Evolutionary conservation across 805 yeast species (phyloP).

Genomic region (Lipomyces kockii): DNA sequence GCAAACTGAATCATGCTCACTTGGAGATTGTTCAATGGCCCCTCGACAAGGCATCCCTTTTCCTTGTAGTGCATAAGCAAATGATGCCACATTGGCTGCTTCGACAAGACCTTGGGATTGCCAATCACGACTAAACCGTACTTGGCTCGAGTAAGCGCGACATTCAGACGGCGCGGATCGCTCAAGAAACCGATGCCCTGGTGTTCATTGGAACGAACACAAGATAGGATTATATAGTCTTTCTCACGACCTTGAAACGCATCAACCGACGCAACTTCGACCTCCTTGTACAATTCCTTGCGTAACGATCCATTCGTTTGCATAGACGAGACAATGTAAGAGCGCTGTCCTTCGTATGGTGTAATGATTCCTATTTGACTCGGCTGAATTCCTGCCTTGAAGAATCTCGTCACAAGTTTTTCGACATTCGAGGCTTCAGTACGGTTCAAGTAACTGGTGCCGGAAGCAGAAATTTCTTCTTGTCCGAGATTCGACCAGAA

Average conservation of each 20-base stretch:
- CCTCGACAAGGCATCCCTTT: slow-evolving; percentile 87
- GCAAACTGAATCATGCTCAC: slow-evolving; percentile 61
- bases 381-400: slow-evolving; percentile 77
- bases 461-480: slow-evolving; percentile 83
- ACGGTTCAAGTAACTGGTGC: slow-evolving; percentile 80
- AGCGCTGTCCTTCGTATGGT: slow-evolving; percentile 93
- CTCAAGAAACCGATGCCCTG: slow-evolving; percentile 80
- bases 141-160: slow-evolving; percentile 86
- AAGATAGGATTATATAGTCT: slow-evolving; percentile 74
- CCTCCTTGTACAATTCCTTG: slow-evolving; percentile 64
- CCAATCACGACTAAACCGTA: slow-evolving; percentile 83
- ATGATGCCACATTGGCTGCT: slow-evolving; percentile 77
- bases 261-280: slow-evolving; percentile 93
- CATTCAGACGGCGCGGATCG: slow-evolving; percentile 86
- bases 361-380: slow-evolving; percentile 89
- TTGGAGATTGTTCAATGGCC: slow-evolving; percentile 79
- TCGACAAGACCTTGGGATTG: slow-evolving; percentile 76
- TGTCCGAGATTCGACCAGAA: slow-evolving; percentile 89
- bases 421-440: slow-evolving; percentile 91
- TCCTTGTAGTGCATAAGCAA: slow-evolving; percentile 78
- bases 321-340: slow-evolving; percentile 79
- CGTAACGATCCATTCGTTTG: slow-evolving; percentile 69
- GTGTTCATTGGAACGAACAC: slow-evolving; percentile 79
- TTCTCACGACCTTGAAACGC: slow-evolving; percentile 93
- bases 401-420: slow-evolving; percentile 69